Evolutionary conservation across 345 rosid genomes (phyloP), one percentile per base, ranked within the genome.

Genomic region (Arabidopsis thaliana): DNA sequence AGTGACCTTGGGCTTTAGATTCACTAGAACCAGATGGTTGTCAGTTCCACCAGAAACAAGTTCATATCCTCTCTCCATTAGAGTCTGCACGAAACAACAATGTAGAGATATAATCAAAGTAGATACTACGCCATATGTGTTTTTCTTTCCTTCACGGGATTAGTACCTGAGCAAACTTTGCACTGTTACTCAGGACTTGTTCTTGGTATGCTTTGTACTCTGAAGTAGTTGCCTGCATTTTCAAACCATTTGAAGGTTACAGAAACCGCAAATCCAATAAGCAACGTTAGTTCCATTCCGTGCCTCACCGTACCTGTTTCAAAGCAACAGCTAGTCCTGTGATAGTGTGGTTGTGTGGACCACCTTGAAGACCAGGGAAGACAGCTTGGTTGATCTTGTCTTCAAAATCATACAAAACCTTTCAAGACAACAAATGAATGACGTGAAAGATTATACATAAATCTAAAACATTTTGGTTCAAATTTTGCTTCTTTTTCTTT

Each of bases 311-410:
- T 57, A 89, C 97, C 95, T 93, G 98, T 72, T 92, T 95, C 82
- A 92, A 64, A 67, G 98, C 96, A 80, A 95, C 99, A 42, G 97
- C 99, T 77, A 95, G 86, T 83, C 96, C 97, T 51, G 99, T 52
- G 59, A 95, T 95, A 40, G 99, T 95, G 91, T 95, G 97, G 84
- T 95, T 92, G 82, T 95, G 99, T 8, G 97, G 99, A 11, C 99
- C 99, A 62, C 99, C 99, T 87, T 95, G 99, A 78, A 95, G 99
- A 75, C 99, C 99, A 57, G 99, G 99, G 79, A 95, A 95, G 59
- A 95, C 97, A 2, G 99, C 90, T 83, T 95, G 99, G 63, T 92
- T 95, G 72, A 95, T 92, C 82, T 89, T 95, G 84, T 95, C 99
- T 81, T 92, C 98, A 72, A 75, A 95, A 76, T 95, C 98, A 81